These are phyloP conservation scores for Dictyostelium intermedium DNA, from an alignment of 78 protist species.

Conservation along the genomic window DNA sequence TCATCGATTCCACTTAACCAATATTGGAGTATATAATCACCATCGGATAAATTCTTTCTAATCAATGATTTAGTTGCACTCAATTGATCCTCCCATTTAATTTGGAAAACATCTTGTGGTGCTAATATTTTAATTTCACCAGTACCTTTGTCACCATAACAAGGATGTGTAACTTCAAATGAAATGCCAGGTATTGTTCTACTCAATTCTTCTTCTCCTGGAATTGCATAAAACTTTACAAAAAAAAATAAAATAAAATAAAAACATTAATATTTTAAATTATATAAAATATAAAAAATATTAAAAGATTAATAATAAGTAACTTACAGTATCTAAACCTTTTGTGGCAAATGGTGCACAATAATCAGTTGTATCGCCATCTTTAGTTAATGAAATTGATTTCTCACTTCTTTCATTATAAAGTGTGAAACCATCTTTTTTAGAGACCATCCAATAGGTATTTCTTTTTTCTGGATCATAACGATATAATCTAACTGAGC, in stretches of 20 bases:
- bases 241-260: too few relatives aligned
- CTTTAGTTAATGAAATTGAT: neutral
- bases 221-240: neutral
- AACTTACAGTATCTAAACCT: slow-evolving; percentile 66
- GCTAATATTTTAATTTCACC: slow-evolving; percentile 31
- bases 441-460: slow-evolving; percentile 16
- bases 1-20: neutral
- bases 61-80: neutral
- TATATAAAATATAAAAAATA: too few relatives aligned
- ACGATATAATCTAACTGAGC: neutral
- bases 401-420: neutral
- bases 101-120: neutral
- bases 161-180: slow-evolving; percentile 17
- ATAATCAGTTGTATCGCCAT: neutral
- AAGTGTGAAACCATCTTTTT: slow-evolving; percentile 15
- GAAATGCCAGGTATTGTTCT: slow-evolving; percentile 39
- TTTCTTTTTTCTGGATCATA: neutral
- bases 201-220: neutral
- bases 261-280: neutral
- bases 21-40: neutral
- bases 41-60: neutral
- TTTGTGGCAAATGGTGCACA: slow-evolving; percentile 47
- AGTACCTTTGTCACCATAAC: slow-evolving; percentile 22
- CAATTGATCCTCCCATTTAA: slow-evolving; percentile 25
- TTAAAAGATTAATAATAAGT: too few relatives aligned